Conservation (phyloP, 2,329 filamentous ascomycete genomes). For the Stachybotrys echinatus region DNA sequence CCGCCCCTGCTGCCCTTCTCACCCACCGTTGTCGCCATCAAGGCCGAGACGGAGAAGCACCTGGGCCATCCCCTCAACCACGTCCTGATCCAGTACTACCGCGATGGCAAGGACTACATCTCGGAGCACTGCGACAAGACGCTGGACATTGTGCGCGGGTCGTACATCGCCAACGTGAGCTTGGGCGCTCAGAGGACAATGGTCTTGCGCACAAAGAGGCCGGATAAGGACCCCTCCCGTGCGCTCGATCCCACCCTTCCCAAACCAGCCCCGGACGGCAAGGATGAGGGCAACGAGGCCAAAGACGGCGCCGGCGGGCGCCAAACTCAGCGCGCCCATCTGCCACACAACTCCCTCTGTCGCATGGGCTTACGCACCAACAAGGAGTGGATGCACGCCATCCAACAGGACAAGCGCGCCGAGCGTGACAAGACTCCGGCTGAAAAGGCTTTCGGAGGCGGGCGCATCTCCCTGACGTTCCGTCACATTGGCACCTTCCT, state of each 20-base stretch:
- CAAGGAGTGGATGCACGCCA: conserved; percentile 84
- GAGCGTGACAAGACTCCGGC: conserved; percentile 59
- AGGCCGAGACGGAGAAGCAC: conserved; percentile 60
- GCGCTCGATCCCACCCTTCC: conserved; percentile 3
- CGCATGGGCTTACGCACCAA: conserved; percentile 79
- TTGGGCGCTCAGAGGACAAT: conserved; percentile 89
- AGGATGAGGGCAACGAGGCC: conserved; percentile 11
- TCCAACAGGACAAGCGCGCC: conserved; percentile 77
- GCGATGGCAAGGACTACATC: conserved; percentile 84
- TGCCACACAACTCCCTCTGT: conserved; percentile 88
- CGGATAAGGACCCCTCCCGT: conserved; percentile 31
- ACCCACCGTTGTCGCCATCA: conserved; percentile 63
- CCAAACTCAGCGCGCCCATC: conserved; percentile 59
- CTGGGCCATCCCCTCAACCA: conserved; percentile 85
- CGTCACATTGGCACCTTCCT: conserved; percentile 84
- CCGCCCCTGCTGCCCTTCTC: conserved; percentile 74
- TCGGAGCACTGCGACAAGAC: conserved; percentile 98
- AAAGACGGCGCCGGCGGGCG: conserved; percentile 34
- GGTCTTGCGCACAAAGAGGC: conserved; percentile 79
- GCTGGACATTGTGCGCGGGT: conserved; percentile 75
- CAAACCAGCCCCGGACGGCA: conserved; percentile 1
- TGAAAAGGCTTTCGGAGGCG: conserved; percentile 68
- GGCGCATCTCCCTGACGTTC: conserved; percentile 89
- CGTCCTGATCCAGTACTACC: conserved; percentile 87
- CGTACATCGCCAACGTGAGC: conserved; percentile 87